Evolutionary conservation across 2,329 filamentous ascomycete genomes (phyloP), one percentile per base, ranked within the genome.

Genomic region (Plectosphaerella cucumerina): DNA sequence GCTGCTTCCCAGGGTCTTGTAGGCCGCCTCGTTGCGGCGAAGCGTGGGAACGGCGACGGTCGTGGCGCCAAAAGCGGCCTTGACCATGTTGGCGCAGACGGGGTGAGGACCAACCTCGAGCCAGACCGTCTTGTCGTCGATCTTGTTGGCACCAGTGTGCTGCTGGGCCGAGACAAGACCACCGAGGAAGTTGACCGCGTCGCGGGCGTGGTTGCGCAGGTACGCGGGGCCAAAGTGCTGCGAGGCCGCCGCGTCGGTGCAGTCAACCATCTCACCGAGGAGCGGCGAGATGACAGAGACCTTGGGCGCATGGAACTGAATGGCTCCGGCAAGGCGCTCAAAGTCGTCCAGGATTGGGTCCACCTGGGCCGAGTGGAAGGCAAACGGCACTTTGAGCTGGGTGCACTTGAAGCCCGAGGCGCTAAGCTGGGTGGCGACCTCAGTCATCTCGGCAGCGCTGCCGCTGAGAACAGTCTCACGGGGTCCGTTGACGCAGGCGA

Each of bases 401-500:
- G 72, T 73, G 55, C 61, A 75, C 69, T 68, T 79, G 69, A 62
- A 62, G 53, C 60, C 70, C 12, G 54, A 62, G 23, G 39, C 60
- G 37, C 55, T 56, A 18, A 71, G 60, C 50, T 61, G 56, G 37
- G 60, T 53, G 9, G 77, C 74, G 15, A 84, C 71, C 4, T 70
- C 64, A 4, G 67, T 60, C 37, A 81, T 69, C 49, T 75, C 66
- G 2, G 60, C 59, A 0, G 70, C 68, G 10, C 63, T 60, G 10
- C 77, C 78, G 20, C 71, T 72, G n/a, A 94, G 73, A 2, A 94
- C 90, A 10, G 85, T 91, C 63, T 90, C 87, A 47, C 82, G 75
- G 0, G 85, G 84, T 0, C 86, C 83, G 59, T 95, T 95, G 64
- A 90, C 79, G 70, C 90, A 94, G 15, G 89, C 86, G 31, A 81